Evolutionary conservation across 2,329 filamentous ascomycete genomes (phyloP).

Genomic region (Magnaporthiopsis poae): DNA sequence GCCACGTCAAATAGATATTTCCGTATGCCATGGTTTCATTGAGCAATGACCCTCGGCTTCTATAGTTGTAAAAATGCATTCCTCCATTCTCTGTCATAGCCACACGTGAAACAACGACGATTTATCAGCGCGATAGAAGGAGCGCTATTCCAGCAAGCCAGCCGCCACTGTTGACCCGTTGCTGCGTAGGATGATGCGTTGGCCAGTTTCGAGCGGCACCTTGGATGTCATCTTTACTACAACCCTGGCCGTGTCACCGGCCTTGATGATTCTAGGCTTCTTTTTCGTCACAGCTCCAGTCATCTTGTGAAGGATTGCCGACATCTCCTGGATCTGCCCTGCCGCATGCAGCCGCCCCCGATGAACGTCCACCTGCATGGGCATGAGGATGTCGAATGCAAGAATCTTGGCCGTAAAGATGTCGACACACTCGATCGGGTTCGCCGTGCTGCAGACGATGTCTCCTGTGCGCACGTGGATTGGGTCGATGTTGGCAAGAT

Average conservation of each 20-base stretch:
- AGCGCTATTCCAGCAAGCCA: conserved; percentile 62
- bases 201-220: conserved; percentile 70
- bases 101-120: no score
- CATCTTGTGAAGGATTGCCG: conserved; percentile 67
- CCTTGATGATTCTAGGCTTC: conserved; percentile 73
- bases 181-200: conserved; percentile 69
- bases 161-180: conserved; percentile 79
- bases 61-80: background rate
- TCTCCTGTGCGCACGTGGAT: conserved; percentile 75
- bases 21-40: background rate
- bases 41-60: background rate
- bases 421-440: conserved; percentile 61
- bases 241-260: conserved; percentile 67
- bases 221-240: conserved; percentile 62
- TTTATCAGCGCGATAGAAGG: background rate
- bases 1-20: background rate
- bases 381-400: conserved; percentile 80
- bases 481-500: conserved; percentile 74
- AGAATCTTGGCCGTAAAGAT: conserved; percentile 74
- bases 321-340: conserved; percentile 61
- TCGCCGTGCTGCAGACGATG: conserved; percentile 63
- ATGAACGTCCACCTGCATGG: conserved; percentile 82
- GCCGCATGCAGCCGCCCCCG: conserved; percentile 71
- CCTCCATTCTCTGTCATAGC: background rate
- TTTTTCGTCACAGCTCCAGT: conserved; percentile 70